Base-by-base conservation (phyloP, 768 basidiomycete species). In the Trametes maxima region DNA sequence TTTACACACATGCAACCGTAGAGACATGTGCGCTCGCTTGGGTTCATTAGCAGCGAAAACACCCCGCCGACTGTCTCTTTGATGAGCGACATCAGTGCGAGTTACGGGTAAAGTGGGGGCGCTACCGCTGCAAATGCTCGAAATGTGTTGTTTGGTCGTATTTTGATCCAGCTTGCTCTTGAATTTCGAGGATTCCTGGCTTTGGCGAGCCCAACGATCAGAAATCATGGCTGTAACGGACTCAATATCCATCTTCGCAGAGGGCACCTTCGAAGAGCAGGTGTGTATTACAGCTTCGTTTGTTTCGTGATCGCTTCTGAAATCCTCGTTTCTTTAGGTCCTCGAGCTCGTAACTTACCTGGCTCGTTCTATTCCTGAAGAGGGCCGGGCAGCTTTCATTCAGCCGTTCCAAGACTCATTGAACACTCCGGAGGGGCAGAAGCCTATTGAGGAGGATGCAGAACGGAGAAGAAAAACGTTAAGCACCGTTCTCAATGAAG, bases 231-330 rank as follows among this genome's bases (percentile, higher is more conserved):
- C 85, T 59, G 74, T 72, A 65, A 79, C 88, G 67, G 92, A 93
- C 76, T 89, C 90, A 42, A 80, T 94, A 58, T 86, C 92, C 60
- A 85, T 94, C 65, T 94, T 92, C 70, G 86, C 89, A 19, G 92
- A 95, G 75, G 92, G 92, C 52, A 93, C 92, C 1, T 94, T 90
- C 67, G 87, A 89, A 72, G 92, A 95, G 74, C 90, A 93, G 85
- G 91, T 90, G 52, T 22, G 45, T 35, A 22, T 43, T 36, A 43
- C 52, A 24, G 40, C 56, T 50, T 33, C 13, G 28, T 19, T 36
- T 39, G 25, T 39, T 14, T 28, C 3, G 1, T 19, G n/a, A 47
- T 51, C 5, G 62, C n/a, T 24, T 25, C 58, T 52, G 21, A 52
- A 52, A 21, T 52, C 64, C 53, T 46, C 22, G 56, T 48, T 52